Conservation (phyloP, 768 basidiomycete genomes). For the Lactarius sanguifluus region DNA sequence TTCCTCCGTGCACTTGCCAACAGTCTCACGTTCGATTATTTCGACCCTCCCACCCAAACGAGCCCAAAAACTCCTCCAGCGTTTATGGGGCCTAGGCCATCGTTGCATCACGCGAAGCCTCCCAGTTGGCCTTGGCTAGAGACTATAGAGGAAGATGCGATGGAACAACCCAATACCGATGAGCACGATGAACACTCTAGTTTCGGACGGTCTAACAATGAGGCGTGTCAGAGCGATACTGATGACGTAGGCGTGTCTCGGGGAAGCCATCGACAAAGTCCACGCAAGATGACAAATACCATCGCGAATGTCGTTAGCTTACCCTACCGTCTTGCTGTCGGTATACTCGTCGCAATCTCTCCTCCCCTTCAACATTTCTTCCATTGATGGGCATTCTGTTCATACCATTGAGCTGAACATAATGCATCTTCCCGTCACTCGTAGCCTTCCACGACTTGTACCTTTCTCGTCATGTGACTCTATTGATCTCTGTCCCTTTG, state of each 20-base stretch:
- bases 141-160: constrained; percentile 40
- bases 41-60: constrained; percentile 16
- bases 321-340: constrained; percentile 28
- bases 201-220: constrained; percentile 19
- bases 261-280: not conserved
- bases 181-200: constrained; percentile 16
- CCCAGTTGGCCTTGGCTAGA: constrained; percentile 38
- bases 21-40: constrained; percentile 26
- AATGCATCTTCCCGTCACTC: not conserved
- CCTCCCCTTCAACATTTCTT: constrained; percentile 28
- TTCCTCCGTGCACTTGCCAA: constrained; percentile 17
- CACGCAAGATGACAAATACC: constrained; percentile 12
- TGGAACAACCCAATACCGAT: constrained; percentile 12
- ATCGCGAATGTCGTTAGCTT: constrained; percentile 25
- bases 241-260: not conserved
- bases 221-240: constrained; percentile 8
- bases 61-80: constrained; percentile 29
- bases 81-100: constrained; percentile 30
- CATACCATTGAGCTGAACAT: not conserved
- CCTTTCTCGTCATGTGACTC: not conserved
- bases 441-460: not conserved
- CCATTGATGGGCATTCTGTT: constrained; percentile 1
- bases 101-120: constrained; percentile 34
- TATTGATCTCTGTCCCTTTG: not conserved
- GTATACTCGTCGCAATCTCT: constrained; percentile 26